Percentiles rank a stretch among this genome's conserved stretches.
Conservation (phyloP, 2,329 filamentous ascomycete species). For the Coleophoma cylindrospora region DNA sequence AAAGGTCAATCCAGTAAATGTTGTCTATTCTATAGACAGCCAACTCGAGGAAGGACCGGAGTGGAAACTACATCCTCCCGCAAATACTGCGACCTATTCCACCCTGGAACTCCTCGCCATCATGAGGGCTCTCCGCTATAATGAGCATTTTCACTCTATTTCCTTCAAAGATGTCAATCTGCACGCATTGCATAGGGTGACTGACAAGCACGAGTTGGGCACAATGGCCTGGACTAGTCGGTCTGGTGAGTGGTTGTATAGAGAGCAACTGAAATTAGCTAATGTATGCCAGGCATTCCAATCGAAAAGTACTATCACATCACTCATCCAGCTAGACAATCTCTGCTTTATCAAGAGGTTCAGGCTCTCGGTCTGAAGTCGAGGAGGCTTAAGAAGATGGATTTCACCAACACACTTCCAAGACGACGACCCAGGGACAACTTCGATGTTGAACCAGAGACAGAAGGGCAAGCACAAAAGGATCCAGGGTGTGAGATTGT, state of each 20-base stretch:
- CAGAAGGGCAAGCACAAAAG: constrained; percentile 34
- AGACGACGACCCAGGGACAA: constrained; percentile 40
- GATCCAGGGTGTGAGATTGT: constrained; percentile 66
- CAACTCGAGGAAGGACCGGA: constrained; percentile 62
- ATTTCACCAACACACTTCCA: constrained; percentile 59
- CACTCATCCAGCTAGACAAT: constrained; percentile 28
- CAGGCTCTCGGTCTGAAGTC: constrained; percentile 63
- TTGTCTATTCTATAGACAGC: constrained; percentile 57
- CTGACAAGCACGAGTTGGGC: constrained; percentile 56
- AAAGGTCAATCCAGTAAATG: constrained; percentile 53
- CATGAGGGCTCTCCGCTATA: constrained; percentile 65
- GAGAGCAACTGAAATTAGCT: no score
- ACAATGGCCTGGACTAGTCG: constrained; percentile 54
- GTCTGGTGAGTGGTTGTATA: no score
- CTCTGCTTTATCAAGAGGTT: constrained; percentile 63
- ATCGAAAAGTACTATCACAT: constrained; percentile 24
- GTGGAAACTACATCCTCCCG: constrained; percentile 57
- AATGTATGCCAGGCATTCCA: constrained; percentile 30
- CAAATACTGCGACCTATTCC: constrained; percentile 48
- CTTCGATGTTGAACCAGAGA: constrained; percentile 36
- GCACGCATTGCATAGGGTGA: constrained; percentile 57
- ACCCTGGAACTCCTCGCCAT: constrained; percentile 62
- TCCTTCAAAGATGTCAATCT: constrained; percentile 62
- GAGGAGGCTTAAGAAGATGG: constrained; percentile 54
- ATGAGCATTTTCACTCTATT: constrained; percentile 62